phyloP scores from a whole-genome alignment of 768 basidiomycete genomes.

The Lactifluus pinguis region DNA sequence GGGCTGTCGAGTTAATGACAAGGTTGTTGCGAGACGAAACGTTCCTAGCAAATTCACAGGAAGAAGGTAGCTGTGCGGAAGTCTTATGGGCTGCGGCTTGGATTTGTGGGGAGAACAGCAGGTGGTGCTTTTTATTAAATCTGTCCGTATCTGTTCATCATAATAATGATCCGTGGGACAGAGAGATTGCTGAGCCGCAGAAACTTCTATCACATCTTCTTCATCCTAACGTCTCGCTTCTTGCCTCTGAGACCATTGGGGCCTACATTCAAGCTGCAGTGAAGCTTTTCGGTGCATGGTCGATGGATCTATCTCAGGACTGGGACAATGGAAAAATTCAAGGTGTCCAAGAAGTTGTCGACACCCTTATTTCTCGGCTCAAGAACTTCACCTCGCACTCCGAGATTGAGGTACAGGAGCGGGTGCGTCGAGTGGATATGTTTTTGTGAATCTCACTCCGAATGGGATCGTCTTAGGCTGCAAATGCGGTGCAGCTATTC shows the following conservation, averaged over 20 bases:
- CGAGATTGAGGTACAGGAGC: slow-evolving; percentile 87
- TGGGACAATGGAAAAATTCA: slow-evolving; percentile 71
- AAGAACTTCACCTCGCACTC: slow-evolving; percentile 47
- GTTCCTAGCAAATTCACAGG: slow-evolving; percentile 55
- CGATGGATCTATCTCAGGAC: slow-evolving; percentile 58
- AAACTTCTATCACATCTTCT: slow-evolving; percentile 65
- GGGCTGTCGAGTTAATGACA: slow-evolving; percentile 78
- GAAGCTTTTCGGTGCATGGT: slow-evolving; percentile 86
- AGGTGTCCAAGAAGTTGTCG: slow-evolving; percentile 56
- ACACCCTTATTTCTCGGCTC: slow-evolving; percentile 50
- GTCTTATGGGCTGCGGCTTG: slow-evolving; percentile 92
- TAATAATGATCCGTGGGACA: slow-evolving; percentile 24
- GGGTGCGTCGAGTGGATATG: slow-evolving; percentile 42
- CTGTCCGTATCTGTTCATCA: background rate
- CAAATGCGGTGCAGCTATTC: slow-evolving; percentile 67
- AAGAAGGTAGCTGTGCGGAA: slow-evolving; percentile 71
- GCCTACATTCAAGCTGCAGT: slow-evolving; percentile 75
- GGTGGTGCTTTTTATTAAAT: slow-evolving; percentile 35
- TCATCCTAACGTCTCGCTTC: slow-evolving; percentile 44
- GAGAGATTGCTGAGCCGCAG: slow-evolving; percentile 72
- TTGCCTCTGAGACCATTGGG: slow-evolving; percentile 57
- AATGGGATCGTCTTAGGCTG: slow-evolving; percentile 45
- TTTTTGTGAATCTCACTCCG: background rate
- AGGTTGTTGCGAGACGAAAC: slow-evolving; percentile 72
- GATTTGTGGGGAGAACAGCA: slow-evolving; percentile 92